Evolutionary conservation across 164 flowering plant genomes (phyloP).

Genomic region (Magnolia officinalis): DNA sequence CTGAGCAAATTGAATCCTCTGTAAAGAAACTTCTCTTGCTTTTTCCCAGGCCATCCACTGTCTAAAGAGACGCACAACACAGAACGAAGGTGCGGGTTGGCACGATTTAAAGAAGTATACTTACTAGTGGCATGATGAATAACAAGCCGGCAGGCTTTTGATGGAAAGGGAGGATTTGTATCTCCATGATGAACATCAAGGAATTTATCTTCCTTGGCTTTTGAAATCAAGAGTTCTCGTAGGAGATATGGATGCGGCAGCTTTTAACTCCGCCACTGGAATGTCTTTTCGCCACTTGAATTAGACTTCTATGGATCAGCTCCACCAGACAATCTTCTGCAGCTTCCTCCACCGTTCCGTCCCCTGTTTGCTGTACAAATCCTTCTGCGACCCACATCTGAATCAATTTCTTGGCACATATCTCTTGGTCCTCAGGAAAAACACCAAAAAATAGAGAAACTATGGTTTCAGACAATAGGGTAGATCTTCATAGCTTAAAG

Average conservation of each 20-base stretch:
- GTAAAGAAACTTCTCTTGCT: neutral
- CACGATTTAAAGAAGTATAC: neutral
- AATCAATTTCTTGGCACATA: neutral
- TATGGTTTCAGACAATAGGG: neutral
- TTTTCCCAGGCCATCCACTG: neutral
- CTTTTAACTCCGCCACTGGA: constrained; percentile 28
- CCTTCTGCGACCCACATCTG: constrained; percentile 1
- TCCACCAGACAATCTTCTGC: constrained; percentile 5
- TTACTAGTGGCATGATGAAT: neutral
- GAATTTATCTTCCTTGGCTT: neutral
- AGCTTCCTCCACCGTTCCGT: neutral
- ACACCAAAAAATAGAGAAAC: neutral
- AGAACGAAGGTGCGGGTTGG: neutral
- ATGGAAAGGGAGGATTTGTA: neutral
- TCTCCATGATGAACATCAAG: neutral
- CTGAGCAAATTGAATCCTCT: neutral
- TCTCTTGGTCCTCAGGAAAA: neutral
- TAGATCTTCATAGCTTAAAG: constrained; percentile 11
- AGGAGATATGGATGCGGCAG: constrained; percentile 40
- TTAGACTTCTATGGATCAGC: neutral
- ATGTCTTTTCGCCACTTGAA: constrained; percentile 23
- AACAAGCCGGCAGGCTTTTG: neutral
- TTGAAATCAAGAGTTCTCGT: neutral
- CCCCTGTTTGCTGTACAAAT: neutral
- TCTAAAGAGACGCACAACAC: neutral